Base-by-base conservation (phyloP, 345 rosid species). In the Citrus reticulata region DNA sequence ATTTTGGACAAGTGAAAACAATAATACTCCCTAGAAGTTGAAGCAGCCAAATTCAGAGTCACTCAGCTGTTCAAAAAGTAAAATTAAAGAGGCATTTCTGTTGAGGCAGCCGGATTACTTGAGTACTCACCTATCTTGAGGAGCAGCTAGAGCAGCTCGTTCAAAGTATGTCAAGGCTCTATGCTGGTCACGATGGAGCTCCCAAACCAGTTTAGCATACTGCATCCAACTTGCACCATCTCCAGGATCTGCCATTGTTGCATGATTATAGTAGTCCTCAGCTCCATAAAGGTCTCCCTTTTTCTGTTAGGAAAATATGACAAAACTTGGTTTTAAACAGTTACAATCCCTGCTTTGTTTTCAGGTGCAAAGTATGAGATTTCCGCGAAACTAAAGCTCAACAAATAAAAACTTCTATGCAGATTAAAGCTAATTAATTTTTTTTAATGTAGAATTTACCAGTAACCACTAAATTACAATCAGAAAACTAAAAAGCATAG, bases 281-380 rank as follows among this genome's bases (percentile, higher is more conserved):
- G 98, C 97, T 72, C 90, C 95, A 81, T 55, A 83, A 57, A 92
- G 78, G 80, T 92, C 91, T 81, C 95, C 98, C 82, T 92, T 92
- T 3, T 82, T 80, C 98, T 93, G 87, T 20, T 10, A 58, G 58
- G 19, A 40, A 19, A 64, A 63, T 9, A 72, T 5, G 64, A 72
- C 42, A 75, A 17, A 51, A n/a, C 30, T 57, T 25, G 29, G n/a
- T 68, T 24, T 35, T 3, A 35, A 37, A 24, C 13, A 9, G 16
- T 20, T 69, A 13, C 58, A 49, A 10, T 40, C 30, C 6, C 34
- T 24, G 46, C 30, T 42, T 9, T 6, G 29, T 46, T 24, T 17
- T 25, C 24, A 46, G 72, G 72, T 42, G 30, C 27, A 42, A 69
- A 22, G 16, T 22, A 42, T 13, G 58, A 64, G 39, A 34, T 32